Evolutionary conservation across 805 yeast genomes (phyloP), one percentile per base, ranked within the genome.

Genomic region (Ogataea pini): DNA sequence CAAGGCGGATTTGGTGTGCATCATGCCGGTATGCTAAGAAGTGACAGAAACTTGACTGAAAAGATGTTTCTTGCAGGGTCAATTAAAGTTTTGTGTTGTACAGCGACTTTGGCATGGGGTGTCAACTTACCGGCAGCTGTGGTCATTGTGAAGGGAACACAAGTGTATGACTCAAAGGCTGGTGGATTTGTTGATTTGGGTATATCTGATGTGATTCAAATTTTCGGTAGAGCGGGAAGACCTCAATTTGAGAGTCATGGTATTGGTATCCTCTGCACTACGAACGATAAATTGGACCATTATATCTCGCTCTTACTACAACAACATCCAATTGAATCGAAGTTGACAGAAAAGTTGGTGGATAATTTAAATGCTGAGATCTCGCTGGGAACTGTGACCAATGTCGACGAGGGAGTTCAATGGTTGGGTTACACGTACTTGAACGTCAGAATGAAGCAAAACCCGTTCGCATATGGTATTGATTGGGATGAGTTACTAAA

Each of bases 71-170:
- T 83, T 25, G 72, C 75, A 25, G 98, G 99, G 36, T 86, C 90
- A 0, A 85, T 94, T 53, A 87, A 85, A 50, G 98, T 94, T 0
- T 71, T 94, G 14, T 86, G 96, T 60, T 90, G 97, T 76, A 94
- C 99, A 2, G 96, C 99, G 0, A 94, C 99, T 0, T 78, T 94
- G 49, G 99, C 99, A 0, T 94, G 99, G 99, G 99, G 99, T 78
- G 98, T 94, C 16, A 94, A 94, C 63, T 73, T 94, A 50, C 99
- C 99, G 1, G 99, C 99, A 6, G 97, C 97, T 1, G 96, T 90
- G 34, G 99, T 94, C 17, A 88, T 94, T 53, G 83, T 94, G 27
- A 94, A 94, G 61, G 99, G 99, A 0, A 94, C 99, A 0, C 96
- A 92, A 62, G 90, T 94, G 0, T 94, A 94, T 63, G 96, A 94